phyloP scores from a whole-genome alignment of 2,329 filamentous ascomycete genomes.

The Alternaria atra region DNA sequence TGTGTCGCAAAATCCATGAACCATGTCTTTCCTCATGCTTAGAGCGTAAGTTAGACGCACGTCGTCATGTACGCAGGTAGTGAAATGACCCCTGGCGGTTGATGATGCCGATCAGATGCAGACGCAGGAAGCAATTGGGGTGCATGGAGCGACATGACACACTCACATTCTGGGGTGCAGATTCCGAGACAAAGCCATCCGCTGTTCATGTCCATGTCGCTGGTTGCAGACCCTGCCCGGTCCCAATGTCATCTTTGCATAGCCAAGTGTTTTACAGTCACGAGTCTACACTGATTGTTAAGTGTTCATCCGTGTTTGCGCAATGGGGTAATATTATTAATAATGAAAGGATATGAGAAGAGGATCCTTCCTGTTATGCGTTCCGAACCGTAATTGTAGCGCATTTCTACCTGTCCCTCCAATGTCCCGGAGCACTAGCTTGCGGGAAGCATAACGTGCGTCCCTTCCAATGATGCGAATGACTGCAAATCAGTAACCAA shows the following conservation, averaged over 20 bases:
- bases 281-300: neutral
- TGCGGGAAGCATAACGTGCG: slow-evolving; percentile 19
- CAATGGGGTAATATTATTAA: slow-evolving; percentile 40
- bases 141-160: neutral
- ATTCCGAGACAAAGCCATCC: slow-evolving; percentile 13
- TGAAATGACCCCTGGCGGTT: slow-evolving; percentile 8
- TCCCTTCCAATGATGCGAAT: slow-evolving; percentile 26
- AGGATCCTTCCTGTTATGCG: slow-evolving; percentile 20
- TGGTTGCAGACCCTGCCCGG: slow-evolving; percentile 4
- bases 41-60: neutral
- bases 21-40: slow-evolving; percentile 18
- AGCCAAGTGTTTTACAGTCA: neutral
- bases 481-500: slow-evolving; percentile 18
- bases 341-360: slow-evolving; percentile 31
- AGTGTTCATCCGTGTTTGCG: slow-evolving; percentile 3
- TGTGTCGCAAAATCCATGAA: slow-evolving; percentile 28
- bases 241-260: neutral
- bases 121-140: slow-evolving; percentile 7
- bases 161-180: slow-evolving; percentile 24
- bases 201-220: slow-evolving; percentile 4
- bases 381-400: slow-evolving; percentile 18
- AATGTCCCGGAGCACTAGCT: slow-evolving; percentile 11
- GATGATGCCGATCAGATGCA: slow-evolving; percentile 10
- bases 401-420: slow-evolving; percentile 19
- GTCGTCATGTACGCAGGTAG: neutral